Evolutionary conservation across 805 yeast species (phyloP).

Genomic region (Myxozyma nipponensis): DNA sequence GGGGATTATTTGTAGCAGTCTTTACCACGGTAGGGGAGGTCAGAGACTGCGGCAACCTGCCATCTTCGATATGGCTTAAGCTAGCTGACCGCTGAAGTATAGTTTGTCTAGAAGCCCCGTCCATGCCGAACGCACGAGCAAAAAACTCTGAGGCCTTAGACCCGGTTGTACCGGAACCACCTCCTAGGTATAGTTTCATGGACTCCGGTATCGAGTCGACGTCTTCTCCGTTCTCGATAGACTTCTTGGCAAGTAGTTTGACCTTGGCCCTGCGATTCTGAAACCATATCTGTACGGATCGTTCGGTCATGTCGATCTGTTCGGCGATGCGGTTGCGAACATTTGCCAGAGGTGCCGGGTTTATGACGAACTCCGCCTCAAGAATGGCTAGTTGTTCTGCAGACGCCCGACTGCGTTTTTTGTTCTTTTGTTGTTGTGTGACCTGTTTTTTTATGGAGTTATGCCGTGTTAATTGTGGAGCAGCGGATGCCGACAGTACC

Average conservation of each 20-base stretch:
- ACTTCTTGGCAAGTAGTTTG: slow-evolving; percentile 25
- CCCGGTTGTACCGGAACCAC: slow-evolving; percentile 19
- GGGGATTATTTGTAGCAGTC: not conserved
- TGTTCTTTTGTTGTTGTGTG: slow-evolving; percentile 38
- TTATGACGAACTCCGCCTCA: slow-evolving; percentile 62
- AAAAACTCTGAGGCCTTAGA: slow-evolving; percentile 16
- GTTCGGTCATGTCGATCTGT: slow-evolving; percentile 75
- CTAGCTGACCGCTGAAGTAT: slow-evolving; percentile 21
- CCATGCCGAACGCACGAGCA: slow-evolving; percentile 22
- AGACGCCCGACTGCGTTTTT: slow-evolving; percentile 66
- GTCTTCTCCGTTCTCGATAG: slow-evolving; percentile 27
- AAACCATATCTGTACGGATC: slow-evolving; percentile 75
- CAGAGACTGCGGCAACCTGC: slow-evolving; percentile 4
- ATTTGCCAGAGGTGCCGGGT: slow-evolving; percentile 58
- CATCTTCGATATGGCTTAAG: slow-evolving; percentile 8
- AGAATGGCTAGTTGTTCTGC: slow-evolving; percentile 72
- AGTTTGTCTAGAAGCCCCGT: not conserved
- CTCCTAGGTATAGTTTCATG: slow-evolving; percentile 24
- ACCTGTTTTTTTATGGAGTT: slow-evolving; percentile 20
- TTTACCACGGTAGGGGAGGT: not conserved
- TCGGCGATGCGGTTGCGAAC: slow-evolving; percentile 52
- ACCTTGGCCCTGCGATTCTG: slow-evolving; percentile 50
- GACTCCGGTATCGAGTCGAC: slow-evolving; percentile 24
- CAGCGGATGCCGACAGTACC: too few species aligned
- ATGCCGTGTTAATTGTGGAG: slow-evolving; percentile 10